Percentiles rank a stretch among this genome's conserved stretches.
Evolutionary conservation across 1,139 yeast species (phyloP).

Genomic region (Pichia sp.): DNA sequence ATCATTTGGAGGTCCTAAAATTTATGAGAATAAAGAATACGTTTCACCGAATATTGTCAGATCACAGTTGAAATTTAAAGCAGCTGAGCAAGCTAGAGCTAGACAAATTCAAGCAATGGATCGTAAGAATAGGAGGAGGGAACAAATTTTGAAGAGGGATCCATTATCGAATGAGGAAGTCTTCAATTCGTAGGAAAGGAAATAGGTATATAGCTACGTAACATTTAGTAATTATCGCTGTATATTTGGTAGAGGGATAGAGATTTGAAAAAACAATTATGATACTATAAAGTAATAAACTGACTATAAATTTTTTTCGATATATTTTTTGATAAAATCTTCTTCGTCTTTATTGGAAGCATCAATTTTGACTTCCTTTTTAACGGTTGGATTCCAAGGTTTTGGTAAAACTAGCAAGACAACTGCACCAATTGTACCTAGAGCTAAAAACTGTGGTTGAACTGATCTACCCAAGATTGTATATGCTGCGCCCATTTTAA

Average conservation of each 20-base stretch:
- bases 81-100: constrained; percentile 70
- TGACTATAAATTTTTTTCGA: constrained; percentile 21
- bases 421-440: constrained; percentile 63
- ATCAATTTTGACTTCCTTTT: constrained; percentile 53
- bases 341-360: constrained; percentile 87
- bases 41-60: constrained; percentile 94
- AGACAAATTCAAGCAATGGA: constrained; percentile 77
- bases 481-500: constrained; percentile 71
- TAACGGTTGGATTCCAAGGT: constrained; percentile 52
- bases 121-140: constrained; percentile 69
- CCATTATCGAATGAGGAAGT: constrained; percentile 77
- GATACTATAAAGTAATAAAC: no score
- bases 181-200: constrained; percentile 61
- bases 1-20: constrained; percentile 96
- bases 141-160: constrained; percentile 66
- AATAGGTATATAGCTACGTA: constrained; percentile 5
- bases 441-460: constrained; percentile 64
- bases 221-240: background rate
- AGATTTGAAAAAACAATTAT: no score
- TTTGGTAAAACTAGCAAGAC: constrained; percentile 54
- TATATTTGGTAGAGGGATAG: no score
- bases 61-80: constrained; percentile 75
- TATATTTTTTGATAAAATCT: constrained; percentile 52
- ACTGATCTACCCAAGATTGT: constrained; percentile 67
- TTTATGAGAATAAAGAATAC: constrained; percentile 92